Base-by-base conservation (phyloP, 306 rosid species). In the Amphicarpaea edgeworthii region DNA sequence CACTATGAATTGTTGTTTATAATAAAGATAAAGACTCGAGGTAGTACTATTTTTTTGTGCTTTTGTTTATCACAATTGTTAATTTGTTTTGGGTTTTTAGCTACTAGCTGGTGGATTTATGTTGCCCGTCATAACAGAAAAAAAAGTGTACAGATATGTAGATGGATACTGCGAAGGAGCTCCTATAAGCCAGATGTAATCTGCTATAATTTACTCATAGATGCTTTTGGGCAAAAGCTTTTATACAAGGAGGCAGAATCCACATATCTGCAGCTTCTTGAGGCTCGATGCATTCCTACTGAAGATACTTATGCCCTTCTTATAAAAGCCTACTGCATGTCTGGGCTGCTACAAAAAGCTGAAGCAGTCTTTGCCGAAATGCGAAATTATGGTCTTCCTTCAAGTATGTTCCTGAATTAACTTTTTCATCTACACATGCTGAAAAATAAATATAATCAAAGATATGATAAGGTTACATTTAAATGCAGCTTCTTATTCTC, bases 241-340 rank as follows among this genome's bases (percentile, higher is more conserved):
- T 80, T 60, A 32, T 78, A 81, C 85, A 87, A 89, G 79, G 95
- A 87, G 23, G 97, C 96, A 68, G 93, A 92, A 75, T 89, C 95
- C 34, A 82, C 83, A 15, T 95, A 95, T 84, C 85, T 95, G 15
- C 88, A 90, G 73, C 97, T 94, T 84, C 86, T 89, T 69, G 92
- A 85, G 83, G 85, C 84, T 75, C 71, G 84, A 62, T 90, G 98
- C 83, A 66, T 95, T 41, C 97, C 97, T 17, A 95, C 93, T 5
- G 97, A 95, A 76, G 97, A 95, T 80, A 95, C 96, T 46, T 95
- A 92, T 84, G 96, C 96, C 10, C 96, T 95, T 78, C 97, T 92
- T 68, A 79, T 95, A 50, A 92, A 85, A 85, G 96, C 93, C 72
- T 92, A 90, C 75, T 92, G 98, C 88, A 73, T 85, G 72, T 88